Evolutionary conservation across 1,139 yeast species (phyloP), one percentile per base, ranked within the genome.

Genomic region (Yamadazyma atlantica): DNA sequence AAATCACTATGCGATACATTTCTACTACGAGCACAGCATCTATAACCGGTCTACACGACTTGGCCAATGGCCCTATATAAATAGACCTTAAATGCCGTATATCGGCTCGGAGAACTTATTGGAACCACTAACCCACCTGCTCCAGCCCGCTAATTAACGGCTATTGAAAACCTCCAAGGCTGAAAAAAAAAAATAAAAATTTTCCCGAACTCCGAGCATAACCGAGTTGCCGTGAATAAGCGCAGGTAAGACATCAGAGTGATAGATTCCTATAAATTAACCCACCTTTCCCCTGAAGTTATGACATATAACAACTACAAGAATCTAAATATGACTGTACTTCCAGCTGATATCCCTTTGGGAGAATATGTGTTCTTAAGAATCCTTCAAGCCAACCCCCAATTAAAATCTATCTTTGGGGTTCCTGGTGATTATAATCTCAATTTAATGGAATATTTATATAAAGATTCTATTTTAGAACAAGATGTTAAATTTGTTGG

Each of bases 351-450:
- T 13, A 60, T 66, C 21, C 60, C 69, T 0, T 50, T 67, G 35
- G 74, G 73, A 2, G 72, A 67, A 45, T 68, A 66, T 44, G 48
- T 68, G 16, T 66, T 67, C 40, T 54, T 62, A 25, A 50, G 73
- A 39, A 56, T 67, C 16, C 40, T 55, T 18, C 69, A 66, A 42
- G 64, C 69, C 11, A 66, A 62, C 46, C 70, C 72, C 4, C 57
- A 55, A 35, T 47, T 65, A 36, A 57, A 52, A 36, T 54, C 70
- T 2, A 51, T 67, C 28, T 66, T 67, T 43, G 73, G 72, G 6
- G 62, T 67, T 17, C 69, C 73, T 2, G 73, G 73, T n/a, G 73
- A 67, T 44, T 67, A 66, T 49, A 66, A 66, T 44, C 57, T 67
- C 40, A 56, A 58, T 25, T 54, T 67, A 27, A 55, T 67, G 48